Conservation (phyloP, 163 green algal genomes). For the Scenedesmus sp. region DNA sequence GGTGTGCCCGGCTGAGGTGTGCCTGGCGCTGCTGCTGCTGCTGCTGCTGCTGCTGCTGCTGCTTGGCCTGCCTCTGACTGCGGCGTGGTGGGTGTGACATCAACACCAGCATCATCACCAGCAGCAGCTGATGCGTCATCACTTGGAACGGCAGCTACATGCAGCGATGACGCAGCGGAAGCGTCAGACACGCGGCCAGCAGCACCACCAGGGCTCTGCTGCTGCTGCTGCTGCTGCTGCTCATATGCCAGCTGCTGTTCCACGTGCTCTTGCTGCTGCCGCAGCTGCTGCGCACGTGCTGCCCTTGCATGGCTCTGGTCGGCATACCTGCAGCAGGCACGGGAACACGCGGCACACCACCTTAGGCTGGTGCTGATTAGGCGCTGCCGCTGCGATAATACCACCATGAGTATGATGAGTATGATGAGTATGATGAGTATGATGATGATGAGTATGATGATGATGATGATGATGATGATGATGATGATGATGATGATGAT, state of each 20-base stretch:
- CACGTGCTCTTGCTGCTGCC: neutral
- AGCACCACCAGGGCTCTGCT: neutral
- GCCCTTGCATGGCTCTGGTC: neutral
- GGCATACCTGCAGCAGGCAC: constrained; percentile 26
- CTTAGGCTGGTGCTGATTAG: too few relatives aligned
- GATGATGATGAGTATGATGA: too few relatives aligned
- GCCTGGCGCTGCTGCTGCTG: constrained; percentile 26
- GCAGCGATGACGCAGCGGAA: neutral
- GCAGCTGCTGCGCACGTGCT: constrained; percentile 7
- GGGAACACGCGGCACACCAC: too few relatives aligned
- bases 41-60: neutral
- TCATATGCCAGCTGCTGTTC: constrained; percentile 17
- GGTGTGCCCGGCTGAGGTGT: constrained; percentile 13
- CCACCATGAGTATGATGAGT: too few relatives aligned
- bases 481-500: too few relatives aligned
- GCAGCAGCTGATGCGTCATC: neutral
- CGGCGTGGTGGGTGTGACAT: neutral
- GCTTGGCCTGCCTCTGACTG: neutral
- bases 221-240: constrained; percentile 17
- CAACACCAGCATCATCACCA: neutral
- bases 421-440: too few relatives aligned
- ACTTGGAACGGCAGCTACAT: neutral
- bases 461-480: too few relatives aligned
- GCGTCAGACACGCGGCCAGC: neutral
- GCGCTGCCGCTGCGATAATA: too few relatives aligned